Evolutionary conservation across 495 filamentous ascomycete species (phyloP), one percentile per base, ranked within the genome.

Genomic region (Peziza echinospora): DNA sequence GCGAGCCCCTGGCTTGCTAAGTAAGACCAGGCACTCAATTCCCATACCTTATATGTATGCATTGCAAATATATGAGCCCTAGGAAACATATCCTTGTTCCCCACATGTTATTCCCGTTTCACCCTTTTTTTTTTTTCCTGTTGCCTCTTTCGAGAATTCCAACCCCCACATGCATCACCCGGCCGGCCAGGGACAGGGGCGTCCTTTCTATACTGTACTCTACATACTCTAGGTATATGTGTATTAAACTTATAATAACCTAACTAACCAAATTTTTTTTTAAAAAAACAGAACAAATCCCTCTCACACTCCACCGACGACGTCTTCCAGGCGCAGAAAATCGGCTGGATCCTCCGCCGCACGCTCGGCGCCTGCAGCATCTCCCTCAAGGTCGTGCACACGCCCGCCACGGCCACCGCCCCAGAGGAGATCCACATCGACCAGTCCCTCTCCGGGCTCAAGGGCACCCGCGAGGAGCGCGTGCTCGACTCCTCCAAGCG

Each of bases 281-380:
- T 16, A 8, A 26, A 25, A n/a, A n/a, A 37, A 52, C 58, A 89
- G 84, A 85, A 91, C 69, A 80, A 86, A 61, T 66, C 70, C 53
- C 72, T 84, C 56, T 87, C 82, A 53, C 71, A 76, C 60, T 64
- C 71, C 55, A 65, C 73, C 30, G 82, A 89, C 51, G 66, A 78
- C 6, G 68, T 82, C 48, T 78, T 93, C 40, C 57, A 69, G 26
- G 67, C 89, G 65, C 89, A 94, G 75, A 78, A 78, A 63, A 65
- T 97, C 45, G 62, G 76, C 68, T 97, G 80, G 81, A 52, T 84
- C 46, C 70, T 73, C 26, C 87, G 89, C 63, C 84, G 80, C 66
- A 71, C 72, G 41, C 77, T 93, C 61, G 54, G 63, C 51, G 56
- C 76, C 7, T 80, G 85, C 2, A 82, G 75, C 23, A 60, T 94